Base-by-base conservation (phyloP, 306 rosid genomes). In the Sesbania bispinosa region DNA sequence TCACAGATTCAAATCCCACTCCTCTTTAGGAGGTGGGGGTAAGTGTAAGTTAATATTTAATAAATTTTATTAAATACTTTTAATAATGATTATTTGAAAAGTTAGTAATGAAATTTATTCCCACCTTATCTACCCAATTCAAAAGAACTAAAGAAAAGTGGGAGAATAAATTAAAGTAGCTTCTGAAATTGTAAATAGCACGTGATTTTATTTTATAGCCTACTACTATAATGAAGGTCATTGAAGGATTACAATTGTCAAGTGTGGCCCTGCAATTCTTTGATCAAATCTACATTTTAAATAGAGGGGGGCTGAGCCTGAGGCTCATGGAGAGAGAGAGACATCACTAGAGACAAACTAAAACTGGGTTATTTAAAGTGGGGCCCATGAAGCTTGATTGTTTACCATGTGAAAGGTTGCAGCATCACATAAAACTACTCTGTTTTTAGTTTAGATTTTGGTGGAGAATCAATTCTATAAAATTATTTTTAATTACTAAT, bases 161-260 rank as follows among this genome's bases (percentile, higher is more conserved):
- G 50, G 48, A 5, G 48, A 24, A 15, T 54, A n/a, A n/a, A n/a
- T n/a, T 6, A 30, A 47, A 16, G 5, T 29, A 19, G 4, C 38
- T 59, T 42, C 35, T 42, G n/a, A n/a, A 9, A 46, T 30, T 33
- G 27, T 60, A 60, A 60, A 73, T 61, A 60, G 26, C 70, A 33
- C 14, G 39, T 70, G 51, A n/a, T n/a, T n/a, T n/a, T n/a, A 36
- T 24, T 45, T 39, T 2, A 50, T 50, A 26, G 39, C 55, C 9
- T 29, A 27, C 11, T 23, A 23, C 53, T 38, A 47, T 26, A 16
- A 26, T 27, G 1, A 46, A 71, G 14, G 23, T 71, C 57, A 42
- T 71, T 18, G 66, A 71, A 41, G 46, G 15, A 18, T 57, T 29
- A 7, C 7, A 42, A 42, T 57, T 57, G 19, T 32, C 6, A 41